Evolutionary conservation across 345 rosid genomes (phyloP), one percentile per base, ranked within the genome.

Genomic region (Linum tenue): DNA sequence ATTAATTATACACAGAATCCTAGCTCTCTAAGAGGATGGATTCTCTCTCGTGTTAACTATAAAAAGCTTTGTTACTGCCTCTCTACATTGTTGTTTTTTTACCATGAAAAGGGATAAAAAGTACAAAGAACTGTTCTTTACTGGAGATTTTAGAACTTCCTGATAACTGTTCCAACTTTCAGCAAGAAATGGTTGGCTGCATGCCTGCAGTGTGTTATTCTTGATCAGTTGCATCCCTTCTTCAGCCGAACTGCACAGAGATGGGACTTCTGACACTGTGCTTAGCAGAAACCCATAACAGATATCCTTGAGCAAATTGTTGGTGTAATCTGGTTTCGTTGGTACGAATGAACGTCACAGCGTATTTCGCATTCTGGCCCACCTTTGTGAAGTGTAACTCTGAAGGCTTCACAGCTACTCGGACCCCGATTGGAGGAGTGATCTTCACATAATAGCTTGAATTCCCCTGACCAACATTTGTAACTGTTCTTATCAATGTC

Each of bases 181-280:
- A 4, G 53, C 12, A 9, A 48, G 53, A 48, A 10, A 48, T 48
- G 14, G 53, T 10, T 48, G 53, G 31, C 51, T 42, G 56, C 43
- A 53, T 67, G 65, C 66, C 50, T 55, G 40, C n/a, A 37, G 16
- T 38, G 7, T 40, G 53, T 3, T 48, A 48, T 48, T 48, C 11
- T 48, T 9, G 53, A 3, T 48, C 31, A 60, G 68, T 64, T 38
- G 39, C 15, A 63, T 64, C 65, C 5, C 50, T 38, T 38, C 31
- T 69, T 76, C 60, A 77, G 60, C 55, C 22, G 55, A 79, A 77
- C 55, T 37, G 55, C 9, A 60, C 70, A 37, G 31, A 22, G 31
- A 82, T 75, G 36, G 81, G 85, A 59, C 84, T 85, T 64, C 78
- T 70, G 39, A 79, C 83, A 15, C 39, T 63, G 59, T 71, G 61